phyloP scores from a whole-genome alignment of 441 rosid species.

The Adansonia rubrostipa region DNA sequence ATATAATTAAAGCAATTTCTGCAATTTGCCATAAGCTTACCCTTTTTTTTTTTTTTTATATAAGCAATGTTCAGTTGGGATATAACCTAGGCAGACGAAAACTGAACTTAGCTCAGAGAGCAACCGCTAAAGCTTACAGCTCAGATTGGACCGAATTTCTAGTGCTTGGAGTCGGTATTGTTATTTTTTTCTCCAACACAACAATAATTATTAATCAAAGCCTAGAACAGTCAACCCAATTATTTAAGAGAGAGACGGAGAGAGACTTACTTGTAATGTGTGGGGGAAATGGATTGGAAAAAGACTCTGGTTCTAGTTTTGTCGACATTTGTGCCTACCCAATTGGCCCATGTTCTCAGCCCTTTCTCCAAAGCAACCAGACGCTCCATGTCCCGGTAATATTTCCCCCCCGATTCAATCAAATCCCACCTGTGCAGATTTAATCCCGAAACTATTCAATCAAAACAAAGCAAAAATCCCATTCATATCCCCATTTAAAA shows the following conservation, averaged over 20 bases:
- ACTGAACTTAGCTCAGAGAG: neutral
- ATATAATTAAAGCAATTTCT: neutral
- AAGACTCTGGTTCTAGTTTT: slow-evolving; percentile 57
- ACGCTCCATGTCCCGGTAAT: slow-evolving; percentile 84
- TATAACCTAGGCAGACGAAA: neutral
- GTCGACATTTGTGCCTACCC: slow-evolving; percentile 71
- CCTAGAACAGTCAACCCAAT: neutral
- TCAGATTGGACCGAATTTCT: slow-evolving; percentile 30
- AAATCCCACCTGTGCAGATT: slow-evolving; percentile 81
- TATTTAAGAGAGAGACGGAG: slow-evolving; percentile 32
- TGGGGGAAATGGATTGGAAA: slow-evolving; percentile 84
- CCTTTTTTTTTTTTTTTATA: neutral
- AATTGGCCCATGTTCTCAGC: slow-evolving; percentile 78
- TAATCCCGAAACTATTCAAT: neutral
- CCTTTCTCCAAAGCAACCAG: slow-evolving; percentile 75
- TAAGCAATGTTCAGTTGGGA: neutral
- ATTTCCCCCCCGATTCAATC: slow-evolving; percentile 71
- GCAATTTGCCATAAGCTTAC: neutral
- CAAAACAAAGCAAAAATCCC: neutral
- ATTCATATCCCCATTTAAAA: neutral
- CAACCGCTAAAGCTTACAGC: neutral
- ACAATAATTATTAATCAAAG: slow-evolving; percentile 22
- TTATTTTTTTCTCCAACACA: neutral
- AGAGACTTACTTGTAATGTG: slow-evolving; percentile 71
- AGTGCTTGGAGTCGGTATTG: slow-evolving; percentile 28